A percentile compares a stretch with the other conserved stretches of the same genome.
phyloP scores from a whole-genome alignment of 257 asterid species.

The Forsythia suspensa region DNA sequence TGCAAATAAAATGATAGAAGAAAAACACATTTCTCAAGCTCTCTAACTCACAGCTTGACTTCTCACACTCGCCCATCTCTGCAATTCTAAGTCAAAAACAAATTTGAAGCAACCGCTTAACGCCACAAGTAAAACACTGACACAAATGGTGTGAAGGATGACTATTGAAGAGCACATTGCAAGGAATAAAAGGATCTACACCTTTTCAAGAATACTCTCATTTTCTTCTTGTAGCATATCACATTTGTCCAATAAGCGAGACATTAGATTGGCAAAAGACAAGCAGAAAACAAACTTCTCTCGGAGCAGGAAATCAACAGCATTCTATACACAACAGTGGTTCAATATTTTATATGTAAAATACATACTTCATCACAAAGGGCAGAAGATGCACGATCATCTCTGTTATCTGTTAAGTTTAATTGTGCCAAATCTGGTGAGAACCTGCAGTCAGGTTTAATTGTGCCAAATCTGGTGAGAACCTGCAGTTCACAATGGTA shows the following conservation, averaged over 20 bases:
- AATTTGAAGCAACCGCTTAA: conserved; percentile 33
- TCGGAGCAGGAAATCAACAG: conserved; percentile 14
- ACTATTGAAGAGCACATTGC: background rate
- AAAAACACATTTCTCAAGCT: conserved; percentile 91
- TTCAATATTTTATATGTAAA: background rate
- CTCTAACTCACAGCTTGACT: no score
- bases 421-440: conserved; percentile 62
- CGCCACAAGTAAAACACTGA: conserved; percentile 18
- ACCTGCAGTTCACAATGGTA: conserved; percentile 53
- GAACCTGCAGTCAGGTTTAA: conserved; percentile 53
- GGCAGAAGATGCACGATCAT: conserved; percentile 73
- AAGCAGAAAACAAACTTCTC: conserved; percentile 2
- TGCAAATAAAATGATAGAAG: conserved; percentile 20
- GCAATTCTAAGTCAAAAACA: conserved; percentile 84
- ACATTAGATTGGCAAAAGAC: conserved; percentile 36
- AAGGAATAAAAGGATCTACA: conserved; percentile 26
- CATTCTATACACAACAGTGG: conserved; percentile 15
- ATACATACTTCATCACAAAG: conserved; percentile 79
- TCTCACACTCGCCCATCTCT: no score
- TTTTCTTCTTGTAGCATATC: conserved; percentile 97
- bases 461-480: conserved; percentile 60
- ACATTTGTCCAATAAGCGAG: conserved; percentile 58
- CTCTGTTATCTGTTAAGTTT: conserved; percentile 59
- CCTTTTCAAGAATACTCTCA: conserved; percentile 81
- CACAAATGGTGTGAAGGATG: conserved; percentile 19